Percentiles rank a stretch among this genome's conserved stretches.
These are phyloP conservation scores for Boletus bicolor DNA, from an alignment of 768 basidiomycete genomes.

Conservation along the genomic window DNA sequence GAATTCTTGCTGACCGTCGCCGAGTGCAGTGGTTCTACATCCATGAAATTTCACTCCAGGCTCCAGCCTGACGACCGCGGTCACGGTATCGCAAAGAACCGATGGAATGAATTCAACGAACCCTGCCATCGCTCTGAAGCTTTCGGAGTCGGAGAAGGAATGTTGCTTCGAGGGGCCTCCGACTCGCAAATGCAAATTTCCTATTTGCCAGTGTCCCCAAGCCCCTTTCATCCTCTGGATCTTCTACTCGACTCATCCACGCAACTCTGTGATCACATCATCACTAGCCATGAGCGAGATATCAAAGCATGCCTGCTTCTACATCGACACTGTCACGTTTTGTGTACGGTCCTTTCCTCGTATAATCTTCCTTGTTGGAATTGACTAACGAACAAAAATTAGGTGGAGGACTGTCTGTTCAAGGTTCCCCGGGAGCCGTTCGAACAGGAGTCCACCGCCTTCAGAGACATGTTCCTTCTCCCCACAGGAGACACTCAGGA, in stretches of 20 bases:
- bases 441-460: constrained; percentile 16
- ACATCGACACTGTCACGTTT: constrained; percentile 15
- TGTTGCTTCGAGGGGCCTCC: too few species aligned
- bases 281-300: not conserved
- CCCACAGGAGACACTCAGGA: constrained; percentile 1
- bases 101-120: too few species aligned
- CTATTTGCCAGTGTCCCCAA: too few species aligned
- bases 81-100: not conserved
- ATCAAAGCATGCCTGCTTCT: constrained; percentile 4
- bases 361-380: not conserved
- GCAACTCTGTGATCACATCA: not conserved
- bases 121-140: too few species aligned
- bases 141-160: too few species aligned
- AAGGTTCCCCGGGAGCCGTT: constrained; percentile 16
- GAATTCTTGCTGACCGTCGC: not conserved
- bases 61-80: not conserved
- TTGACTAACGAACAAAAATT: not conserved
- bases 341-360: not conserved
- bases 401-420: constrained; percentile 25
- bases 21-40: not conserved
- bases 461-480: constrained; percentile 19
- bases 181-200: too few species aligned
- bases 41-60: not conserved
- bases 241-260: not conserved
- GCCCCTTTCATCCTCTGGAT: not conserved